Evolutionary conservation across 352 stramenopile species (phyloP).

Genomic region (Pythium monospermum): DNA sequence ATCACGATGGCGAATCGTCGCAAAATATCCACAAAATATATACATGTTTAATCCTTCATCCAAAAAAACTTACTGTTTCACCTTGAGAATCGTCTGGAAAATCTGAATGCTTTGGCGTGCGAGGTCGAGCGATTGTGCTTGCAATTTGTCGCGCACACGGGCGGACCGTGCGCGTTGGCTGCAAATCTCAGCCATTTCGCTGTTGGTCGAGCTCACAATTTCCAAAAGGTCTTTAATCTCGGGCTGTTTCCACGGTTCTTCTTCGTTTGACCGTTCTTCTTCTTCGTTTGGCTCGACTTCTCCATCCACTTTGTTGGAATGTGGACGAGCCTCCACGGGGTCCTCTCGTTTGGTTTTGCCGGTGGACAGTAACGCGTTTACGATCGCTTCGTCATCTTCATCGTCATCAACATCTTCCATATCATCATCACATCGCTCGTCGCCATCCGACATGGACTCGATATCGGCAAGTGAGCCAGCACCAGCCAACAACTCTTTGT

Average conservation of each 20-base stretch:
- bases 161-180: constrained; percentile 49
- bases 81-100: constrained; percentile 46
- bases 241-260: constrained; percentile 20
- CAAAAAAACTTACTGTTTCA: constrained; percentile 3
- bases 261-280: not conserved
- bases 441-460: constrained; percentile 18
- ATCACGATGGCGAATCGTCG: too few species aligned
- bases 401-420: too few species aligned
- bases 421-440: too few species aligned
- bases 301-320: not conserved
- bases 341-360: not conserved
- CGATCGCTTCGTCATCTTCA: constrained; percentile 12
- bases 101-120: constrained; percentile 57
- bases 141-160: constrained; percentile 64
- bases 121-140: constrained; percentile 54
- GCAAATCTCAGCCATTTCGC: constrained; percentile 35
- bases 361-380: not conserved
- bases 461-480: constrained; percentile 5
- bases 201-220: constrained; percentile 47
- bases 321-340: too few species aligned
- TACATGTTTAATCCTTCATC: not conserved
- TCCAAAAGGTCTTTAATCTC: constrained; percentile 59
- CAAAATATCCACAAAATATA: too few species aligned
- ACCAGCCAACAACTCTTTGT: not conserved
- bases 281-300: not conserved